Conservation (phyloP, 768 basidiomycete genomes). For the Fibroporia radiculosa region DNA sequence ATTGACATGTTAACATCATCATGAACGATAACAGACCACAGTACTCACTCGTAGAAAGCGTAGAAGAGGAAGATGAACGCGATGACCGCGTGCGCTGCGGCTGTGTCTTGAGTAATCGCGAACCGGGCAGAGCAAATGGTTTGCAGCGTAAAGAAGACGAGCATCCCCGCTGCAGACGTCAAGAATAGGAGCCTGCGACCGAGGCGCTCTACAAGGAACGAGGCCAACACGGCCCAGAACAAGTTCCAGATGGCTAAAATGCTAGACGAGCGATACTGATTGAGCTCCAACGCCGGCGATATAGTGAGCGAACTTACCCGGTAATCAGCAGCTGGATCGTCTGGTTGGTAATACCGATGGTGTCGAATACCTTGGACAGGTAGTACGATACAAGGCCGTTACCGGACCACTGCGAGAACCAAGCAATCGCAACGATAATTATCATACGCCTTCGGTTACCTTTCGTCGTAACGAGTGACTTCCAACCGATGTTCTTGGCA, state of each 20-base stretch:
- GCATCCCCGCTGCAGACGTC: constrained; percentile 48
- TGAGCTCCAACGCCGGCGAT: constrained; percentile 9
- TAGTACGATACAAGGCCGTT: constrained; percentile 84
- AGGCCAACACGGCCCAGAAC: constrained; percentile 48
- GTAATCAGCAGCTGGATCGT: constrained; percentile 74
- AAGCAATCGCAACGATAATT: constrained; percentile 49
- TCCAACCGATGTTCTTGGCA: constrained; percentile 56
- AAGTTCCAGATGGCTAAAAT: constrained; percentile 83
- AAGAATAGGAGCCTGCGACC: constrained; percentile 69
- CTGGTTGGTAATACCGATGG: constrained; percentile 56
- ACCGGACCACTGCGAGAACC: constrained; percentile 72
- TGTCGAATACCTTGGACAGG: constrained; percentile 62
- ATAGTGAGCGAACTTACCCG: constrained; percentile 28
- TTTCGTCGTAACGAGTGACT: constrained; percentile 44
- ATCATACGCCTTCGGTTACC: constrained; percentile 50
- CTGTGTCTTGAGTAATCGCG: constrained; percentile 29
- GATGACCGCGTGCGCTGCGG: constrained; percentile 64
- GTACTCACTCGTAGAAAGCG: constrained; percentile 57
- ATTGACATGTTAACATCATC: not conserved
- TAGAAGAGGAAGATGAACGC: constrained; percentile 84
- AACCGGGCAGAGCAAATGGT: constrained; percentile 59
- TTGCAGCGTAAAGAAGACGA: constrained; percentile 59
- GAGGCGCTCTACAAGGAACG: constrained; percentile 53
- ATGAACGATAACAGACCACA: not conserved
- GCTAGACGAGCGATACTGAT: constrained; percentile 18